Conservation (phyloP, 805 yeast species). For the Candida berthetii region DNA sequence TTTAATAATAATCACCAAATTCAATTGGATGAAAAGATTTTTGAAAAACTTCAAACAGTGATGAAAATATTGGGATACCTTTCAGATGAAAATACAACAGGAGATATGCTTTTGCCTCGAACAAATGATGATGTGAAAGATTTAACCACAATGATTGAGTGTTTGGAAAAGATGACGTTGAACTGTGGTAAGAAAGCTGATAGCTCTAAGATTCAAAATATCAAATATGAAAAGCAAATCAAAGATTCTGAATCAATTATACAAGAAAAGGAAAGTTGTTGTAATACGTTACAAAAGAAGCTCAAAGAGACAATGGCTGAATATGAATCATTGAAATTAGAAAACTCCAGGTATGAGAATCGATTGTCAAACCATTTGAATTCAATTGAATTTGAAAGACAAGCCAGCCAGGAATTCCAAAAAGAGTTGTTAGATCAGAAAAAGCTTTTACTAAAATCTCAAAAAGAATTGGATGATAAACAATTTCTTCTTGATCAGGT, state of each 20-base stretch:
- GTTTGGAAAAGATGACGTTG: neutral
- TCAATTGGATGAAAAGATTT: neutral
- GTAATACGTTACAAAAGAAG: neutral
- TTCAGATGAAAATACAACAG: neutral
- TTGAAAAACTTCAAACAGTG: neutral
- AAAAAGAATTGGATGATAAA: neutral
- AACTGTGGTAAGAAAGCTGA: neutral
- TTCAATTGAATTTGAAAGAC: neutral
- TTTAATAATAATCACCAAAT: neutral
- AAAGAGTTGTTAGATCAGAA: neutral
- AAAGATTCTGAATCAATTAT: neutral
- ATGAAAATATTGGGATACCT: neutral
- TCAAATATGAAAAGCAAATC: conserved; percentile 4
- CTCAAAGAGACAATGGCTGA: conserved; percentile 1
- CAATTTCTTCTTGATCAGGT: neutral
- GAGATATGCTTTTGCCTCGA: neutral
- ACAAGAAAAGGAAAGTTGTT: neutral
- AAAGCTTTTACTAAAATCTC: neutral
- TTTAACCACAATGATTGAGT: neutral
- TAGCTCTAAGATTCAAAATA: conserved; percentile 1
- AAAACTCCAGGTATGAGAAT: neutral
- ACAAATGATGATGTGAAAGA: neutral
- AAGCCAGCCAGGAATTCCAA: conserved; percentile 1
- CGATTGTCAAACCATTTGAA: neutral
- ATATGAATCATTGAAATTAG: conserved; percentile 1